phyloP scores from a whole-genome alignment of 179 eudicot species.

The Spergularia azorica region DNA sequence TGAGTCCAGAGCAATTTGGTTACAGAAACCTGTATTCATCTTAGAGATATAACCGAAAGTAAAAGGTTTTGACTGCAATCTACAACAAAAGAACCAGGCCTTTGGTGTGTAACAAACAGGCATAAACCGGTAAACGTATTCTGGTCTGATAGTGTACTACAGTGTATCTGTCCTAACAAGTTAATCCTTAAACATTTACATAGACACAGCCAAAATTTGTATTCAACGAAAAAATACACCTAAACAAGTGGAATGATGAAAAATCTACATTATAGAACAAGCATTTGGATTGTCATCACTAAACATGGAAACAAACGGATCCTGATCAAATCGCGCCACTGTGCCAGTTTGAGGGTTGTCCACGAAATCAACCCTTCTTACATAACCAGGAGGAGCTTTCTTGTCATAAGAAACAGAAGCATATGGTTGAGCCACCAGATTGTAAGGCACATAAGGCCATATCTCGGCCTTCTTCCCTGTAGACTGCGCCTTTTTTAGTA shows the following conservation, averaged over 20 bases:
- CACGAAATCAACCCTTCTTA: slow-evolving; percentile 52
- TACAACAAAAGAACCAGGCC: not conserved
- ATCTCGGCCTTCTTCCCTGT: slow-evolving; percentile 79
- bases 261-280: slow-evolving; percentile 36
- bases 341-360: slow-evolving; percentile 22
- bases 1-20: too few relatives aligned
- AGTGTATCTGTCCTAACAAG: not conserved
- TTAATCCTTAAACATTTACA: slow-evolving; percentile 16
- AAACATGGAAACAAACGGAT: slow-evolving; percentile 34
- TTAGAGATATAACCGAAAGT: too few relatives aligned
- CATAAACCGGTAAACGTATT: not conserved
- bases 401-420: slow-evolving; percentile 58
- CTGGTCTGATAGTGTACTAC: not conserved
- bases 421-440: slow-evolving; percentile 67
- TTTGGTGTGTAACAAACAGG: not conserved
- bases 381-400: slow-evolving; percentile 82
- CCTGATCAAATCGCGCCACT: slow-evolving; percentile 28
- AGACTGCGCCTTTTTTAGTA: slow-evolving; percentile 62
- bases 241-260: not conserved
- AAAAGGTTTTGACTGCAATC: too few relatives aligned
- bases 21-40: too few relatives aligned
- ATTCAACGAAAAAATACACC: not conserved
- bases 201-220: not conserved
- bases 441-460: slow-evolving; percentile 83
- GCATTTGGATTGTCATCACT: slow-evolving; percentile 46